Percentiles rank a stretch among this genome's conserved stretches.
phyloP scores from a whole-genome alignment of 2,329 filamentous ascomycete genomes.

The Aspergillus pseudoglaucus region DNA sequence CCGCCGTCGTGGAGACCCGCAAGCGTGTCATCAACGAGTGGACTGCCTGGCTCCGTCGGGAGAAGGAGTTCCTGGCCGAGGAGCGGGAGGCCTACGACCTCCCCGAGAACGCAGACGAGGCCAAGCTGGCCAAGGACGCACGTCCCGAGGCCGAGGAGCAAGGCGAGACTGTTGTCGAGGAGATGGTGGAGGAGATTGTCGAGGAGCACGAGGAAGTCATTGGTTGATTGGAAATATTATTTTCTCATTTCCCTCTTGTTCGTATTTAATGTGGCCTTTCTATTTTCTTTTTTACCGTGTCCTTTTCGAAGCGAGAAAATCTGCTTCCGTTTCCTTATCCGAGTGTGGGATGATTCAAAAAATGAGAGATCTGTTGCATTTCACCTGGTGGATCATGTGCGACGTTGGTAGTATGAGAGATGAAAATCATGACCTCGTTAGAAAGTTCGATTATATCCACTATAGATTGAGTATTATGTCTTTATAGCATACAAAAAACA shows the following conservation, averaged over 20 bases:
- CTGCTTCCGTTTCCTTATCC: conserved; percentile 9
- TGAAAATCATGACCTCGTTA: conserved; percentile 12
- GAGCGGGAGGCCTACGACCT: conserved; percentile 65
- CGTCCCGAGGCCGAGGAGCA: conserved; percentile 56
- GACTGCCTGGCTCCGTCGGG: conserved; percentile 71
- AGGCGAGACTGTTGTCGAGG: conserved; percentile 74
- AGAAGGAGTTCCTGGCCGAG: conserved; percentile 64
- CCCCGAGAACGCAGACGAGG: conserved; percentile 57
- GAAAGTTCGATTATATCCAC: conserved; percentile 3
- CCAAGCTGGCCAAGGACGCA: conserved; percentile 45
- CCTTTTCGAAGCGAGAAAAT: conserved; percentile 12
- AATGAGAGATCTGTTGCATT: conserved; percentile 22
- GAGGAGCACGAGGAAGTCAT: conserved; percentile 76
- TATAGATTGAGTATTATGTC: not conserved
- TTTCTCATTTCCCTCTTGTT: conserved; percentile 18
- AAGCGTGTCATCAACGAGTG: conserved; percentile 81
- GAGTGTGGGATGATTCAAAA: conserved; percentile 13
- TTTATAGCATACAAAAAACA: not conserved
- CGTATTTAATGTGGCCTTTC: conserved; percentile 9
- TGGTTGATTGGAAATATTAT: conserved; percentile 27
- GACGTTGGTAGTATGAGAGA: conserved; percentile 22
- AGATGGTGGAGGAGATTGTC: conserved; percentile 77
- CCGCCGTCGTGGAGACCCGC: conserved; percentile 84
- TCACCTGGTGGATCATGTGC: conserved; percentile 13
- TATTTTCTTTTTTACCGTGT: conserved; percentile 21